These are phyloP conservation scores for Suhomyces guaymorum DNA, from an alignment of 1,139 yeast species.

Conservation along the genomic window DNA sequence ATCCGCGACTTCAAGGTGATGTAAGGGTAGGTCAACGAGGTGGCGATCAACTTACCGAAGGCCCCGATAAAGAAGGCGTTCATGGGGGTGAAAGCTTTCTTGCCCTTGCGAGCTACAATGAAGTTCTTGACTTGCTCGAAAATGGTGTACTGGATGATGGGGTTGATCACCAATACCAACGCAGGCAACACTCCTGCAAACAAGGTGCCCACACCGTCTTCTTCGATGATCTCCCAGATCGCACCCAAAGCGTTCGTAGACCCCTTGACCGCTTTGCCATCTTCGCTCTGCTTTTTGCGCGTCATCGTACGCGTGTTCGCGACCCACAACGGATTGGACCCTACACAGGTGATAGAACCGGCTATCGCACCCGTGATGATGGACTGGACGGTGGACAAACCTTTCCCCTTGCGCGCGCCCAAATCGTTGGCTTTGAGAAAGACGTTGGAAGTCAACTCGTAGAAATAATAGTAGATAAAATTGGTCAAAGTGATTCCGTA, in stretches of 20 bases:
- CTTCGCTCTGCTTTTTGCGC: conserved; percentile 40
- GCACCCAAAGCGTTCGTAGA: conserved; percentile 51
- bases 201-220: conserved; percentile 71
- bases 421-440: conserved; percentile 44
- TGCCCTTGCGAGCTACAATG: conserved; percentile 56
- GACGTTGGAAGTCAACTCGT: conserved; percentile 65
- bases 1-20: conserved; percentile 86
- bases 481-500: conserved; percentile 85
- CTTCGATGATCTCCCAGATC: conserved; percentile 59
- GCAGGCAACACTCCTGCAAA: conserved; percentile 90
- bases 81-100: conserved; percentile 49
- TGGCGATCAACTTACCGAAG: conserved; percentile 82
- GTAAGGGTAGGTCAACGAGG: conserved; percentile 86
- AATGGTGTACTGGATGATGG: conserved; percentile 88
- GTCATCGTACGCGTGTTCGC: conserved; percentile 85
- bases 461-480: conserved; percentile 87
- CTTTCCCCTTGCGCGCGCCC: conserved; percentile 31
- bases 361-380: conserved; percentile 83
- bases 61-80: conserved; percentile 91
- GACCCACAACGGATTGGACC: conserved; percentile 96
- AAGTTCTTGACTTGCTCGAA: conserved; percentile 82
- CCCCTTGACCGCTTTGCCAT: conserved; percentile 12
- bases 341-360: conserved; percentile 80
- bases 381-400: conserved; percentile 67
- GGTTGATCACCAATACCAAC: conserved; percentile 78